Evolutionary conservation across 2,329 filamentous ascomycete species (phyloP).

Genomic region (Pestalotiopsis sp.): DNA sequence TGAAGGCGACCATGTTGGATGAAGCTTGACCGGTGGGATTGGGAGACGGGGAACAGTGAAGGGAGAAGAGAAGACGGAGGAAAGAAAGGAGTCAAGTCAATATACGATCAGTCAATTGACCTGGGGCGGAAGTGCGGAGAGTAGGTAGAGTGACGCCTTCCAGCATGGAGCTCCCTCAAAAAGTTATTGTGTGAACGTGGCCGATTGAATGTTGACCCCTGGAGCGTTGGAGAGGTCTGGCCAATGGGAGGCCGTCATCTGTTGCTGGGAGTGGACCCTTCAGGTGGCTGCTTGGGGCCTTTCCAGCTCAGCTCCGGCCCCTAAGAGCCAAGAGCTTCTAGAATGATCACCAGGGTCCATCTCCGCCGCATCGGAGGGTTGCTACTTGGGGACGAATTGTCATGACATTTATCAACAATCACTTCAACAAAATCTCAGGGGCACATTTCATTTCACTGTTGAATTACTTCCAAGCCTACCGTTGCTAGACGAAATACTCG

Average conservation of each 20-base stretch:
- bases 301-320: not conserved
- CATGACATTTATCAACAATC: not conserved
- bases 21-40: slow-evolving; percentile 5
- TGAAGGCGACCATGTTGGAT: slow-evolving; percentile 34
- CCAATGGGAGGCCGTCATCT: slow-evolving; percentile 2
- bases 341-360: not conserved
- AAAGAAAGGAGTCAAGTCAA: not conserved
- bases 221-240: not conserved
- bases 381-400: not conserved
- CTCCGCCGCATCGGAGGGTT: not conserved
- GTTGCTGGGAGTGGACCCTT: not conserved
- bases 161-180: slow-evolving; percentile 1
- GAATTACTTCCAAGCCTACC: not conserved
- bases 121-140: slow-evolving; percentile 4
- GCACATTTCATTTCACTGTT: not conserved
- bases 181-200: slow-evolving; percentile 18
- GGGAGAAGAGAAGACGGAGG: slow-evolving; percentile 10
- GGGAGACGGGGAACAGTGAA: not conserved
- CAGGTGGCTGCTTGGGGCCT: not conserved
- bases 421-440: too few species aligned
- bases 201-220: slow-evolving; percentile 8
- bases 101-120: not conserved
- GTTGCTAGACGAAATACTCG: not conserved
- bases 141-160: not conserved
- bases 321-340: not conserved